A percentile compares a stretch with the other conserved stretches of the same genome.
Evolutionary conservation across 805 yeast species (phyloP).

Genomic region (Candida montana): DNA sequence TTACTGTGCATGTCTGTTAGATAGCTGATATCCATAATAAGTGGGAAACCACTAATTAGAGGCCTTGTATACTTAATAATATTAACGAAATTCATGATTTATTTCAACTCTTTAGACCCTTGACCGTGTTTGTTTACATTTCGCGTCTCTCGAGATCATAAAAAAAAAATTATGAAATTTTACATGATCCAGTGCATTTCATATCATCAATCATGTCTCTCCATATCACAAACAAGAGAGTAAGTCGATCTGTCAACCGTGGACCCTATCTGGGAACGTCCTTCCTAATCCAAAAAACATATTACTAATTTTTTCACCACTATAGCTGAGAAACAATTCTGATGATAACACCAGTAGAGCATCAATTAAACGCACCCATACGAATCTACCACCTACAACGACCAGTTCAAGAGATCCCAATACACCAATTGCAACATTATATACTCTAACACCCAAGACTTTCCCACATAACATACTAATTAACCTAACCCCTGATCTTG

Average conservation of each 20-base stretch:
- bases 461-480: conserved; percentile 15
- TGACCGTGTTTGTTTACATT: neutral
- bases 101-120: too few relatives aligned
- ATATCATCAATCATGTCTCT: neutral
- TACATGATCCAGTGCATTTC: too few relatives aligned
- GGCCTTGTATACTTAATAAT: too few relatives aligned
- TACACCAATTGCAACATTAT: conserved; percentile 14
- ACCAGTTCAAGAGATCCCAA: neutral
- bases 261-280: too few relatives aligned
- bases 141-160: neutral
- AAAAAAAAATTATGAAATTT: too few relatives aligned
- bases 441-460: conserved; percentile 10
- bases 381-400: conserved; percentile 1
- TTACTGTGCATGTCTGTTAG: conserved; percentile 13
- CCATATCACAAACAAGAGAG: neutral
- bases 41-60: too few relatives aligned
- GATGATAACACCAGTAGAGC: conserved; percentile 12
- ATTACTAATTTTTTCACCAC: neutral
- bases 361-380: conserved; percentile 14
- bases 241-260: neutral
- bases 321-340: conserved; percentile 1
- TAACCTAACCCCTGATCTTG: too few relatives aligned
- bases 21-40: too few relatives aligned
- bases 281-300: too few relatives aligned
- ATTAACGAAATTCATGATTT: too few relatives aligned